These are phyloP conservation scores for Penicillium daleae DNA, from an alignment of 495 filamentous ascomycete genomes.

Conservation along the genomic window DNA sequence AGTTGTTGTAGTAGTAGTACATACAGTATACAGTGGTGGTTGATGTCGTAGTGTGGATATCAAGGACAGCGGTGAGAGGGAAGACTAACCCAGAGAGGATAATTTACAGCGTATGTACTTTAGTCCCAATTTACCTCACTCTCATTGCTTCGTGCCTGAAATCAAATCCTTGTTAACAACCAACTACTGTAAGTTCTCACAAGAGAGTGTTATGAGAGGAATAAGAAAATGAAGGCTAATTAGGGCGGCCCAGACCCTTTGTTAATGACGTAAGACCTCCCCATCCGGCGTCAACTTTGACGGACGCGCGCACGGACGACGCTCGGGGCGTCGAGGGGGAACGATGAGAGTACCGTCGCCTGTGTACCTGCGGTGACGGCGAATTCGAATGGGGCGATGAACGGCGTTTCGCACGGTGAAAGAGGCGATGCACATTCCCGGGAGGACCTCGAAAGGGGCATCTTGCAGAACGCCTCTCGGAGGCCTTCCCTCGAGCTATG, in stretches of 20 bases:
- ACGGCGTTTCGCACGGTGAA: not conserved
- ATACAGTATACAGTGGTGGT: not conserved
- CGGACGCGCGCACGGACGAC: slow-evolving; percentile 9
- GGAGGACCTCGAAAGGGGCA: slow-evolving; percentile 11
- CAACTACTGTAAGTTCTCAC: not conserved
- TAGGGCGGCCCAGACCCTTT: slow-evolving; percentile 25
- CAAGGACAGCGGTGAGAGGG: too few relatives aligned
- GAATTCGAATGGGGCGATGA: not conserved
- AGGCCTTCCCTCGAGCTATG: not conserved
- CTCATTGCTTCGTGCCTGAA: too few relatives aligned
- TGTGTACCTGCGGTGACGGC: slow-evolving; percentile 5
- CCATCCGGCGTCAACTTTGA: slow-evolving; percentile 15
- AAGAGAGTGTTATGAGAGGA: not conserved
- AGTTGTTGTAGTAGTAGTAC: too few relatives aligned
- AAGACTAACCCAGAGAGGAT: not conserved
- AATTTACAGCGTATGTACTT: not conserved
- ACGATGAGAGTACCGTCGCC: not conserved
- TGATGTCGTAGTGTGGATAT: not conserved
- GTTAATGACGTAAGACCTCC: slow-evolving; percentile 19
- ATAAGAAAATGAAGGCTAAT: slow-evolving; percentile 18
- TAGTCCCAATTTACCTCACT: too few relatives aligned
- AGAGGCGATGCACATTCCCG: slow-evolving; percentile 3
- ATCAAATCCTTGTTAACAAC: not conserved
- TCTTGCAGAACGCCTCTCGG: slow-evolving; percentile 24
- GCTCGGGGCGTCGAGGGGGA: slow-evolving; percentile 15